Evolutionary conservation across 1,284 basidiomycete genomes (phyloP).

Genomic region (Ceratobasidium sp.): DNA sequence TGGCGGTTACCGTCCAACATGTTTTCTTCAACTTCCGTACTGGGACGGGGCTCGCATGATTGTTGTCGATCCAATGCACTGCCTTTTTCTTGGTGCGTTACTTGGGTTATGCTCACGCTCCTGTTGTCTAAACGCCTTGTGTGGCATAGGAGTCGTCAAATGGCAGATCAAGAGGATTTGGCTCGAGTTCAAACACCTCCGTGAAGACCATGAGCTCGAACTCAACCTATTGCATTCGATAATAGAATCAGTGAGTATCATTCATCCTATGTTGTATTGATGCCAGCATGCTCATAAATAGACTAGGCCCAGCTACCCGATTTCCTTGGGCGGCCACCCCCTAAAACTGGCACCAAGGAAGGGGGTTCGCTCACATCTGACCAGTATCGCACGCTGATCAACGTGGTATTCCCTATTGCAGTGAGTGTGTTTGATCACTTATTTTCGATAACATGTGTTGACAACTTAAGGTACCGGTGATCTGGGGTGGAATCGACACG

Average conservation of each 20-base stretch:
- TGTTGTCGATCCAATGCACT: slow-evolving; percentile 41
- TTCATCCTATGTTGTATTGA: too few relatives aligned
- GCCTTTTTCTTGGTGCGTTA: slow-evolving; percentile 30
- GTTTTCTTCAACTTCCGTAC: slow-evolving; percentile 29
- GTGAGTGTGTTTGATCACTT: not conserved
- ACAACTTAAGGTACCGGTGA: slow-evolving; percentile 25
- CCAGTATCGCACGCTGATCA: slow-evolving; percentile 23
- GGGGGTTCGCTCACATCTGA: slow-evolving; percentile 36
- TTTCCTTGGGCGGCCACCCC: slow-evolving; percentile 37
- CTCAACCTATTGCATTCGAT: slow-evolving; percentile 19
- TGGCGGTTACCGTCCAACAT: slow-evolving; percentile 9
- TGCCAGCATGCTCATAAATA: too few relatives aligned
- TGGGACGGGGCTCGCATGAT: slow-evolving; percentile 41
- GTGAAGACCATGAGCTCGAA: slow-evolving; percentile 26
- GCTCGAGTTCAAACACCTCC: slow-evolving; percentile 23
- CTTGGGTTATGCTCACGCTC: too few relatives aligned
- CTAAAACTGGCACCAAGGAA: slow-evolving; percentile 26
- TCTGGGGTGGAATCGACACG: slow-evolving; percentile 28
- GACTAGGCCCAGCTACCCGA: slow-evolving; percentile 31
- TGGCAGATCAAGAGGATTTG: slow-evolving; percentile 32
- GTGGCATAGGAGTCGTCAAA: slow-evolving; percentile 22
- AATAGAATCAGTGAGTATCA: slow-evolving; percentile 16
- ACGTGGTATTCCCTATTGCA: slow-evolving; percentile 32
- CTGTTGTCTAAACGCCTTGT: not conserved
- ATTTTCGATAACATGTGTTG: not conserved